Base-by-base conservation (phyloP, 441 rosid genomes). In the Populus trichocarpa region DNA sequence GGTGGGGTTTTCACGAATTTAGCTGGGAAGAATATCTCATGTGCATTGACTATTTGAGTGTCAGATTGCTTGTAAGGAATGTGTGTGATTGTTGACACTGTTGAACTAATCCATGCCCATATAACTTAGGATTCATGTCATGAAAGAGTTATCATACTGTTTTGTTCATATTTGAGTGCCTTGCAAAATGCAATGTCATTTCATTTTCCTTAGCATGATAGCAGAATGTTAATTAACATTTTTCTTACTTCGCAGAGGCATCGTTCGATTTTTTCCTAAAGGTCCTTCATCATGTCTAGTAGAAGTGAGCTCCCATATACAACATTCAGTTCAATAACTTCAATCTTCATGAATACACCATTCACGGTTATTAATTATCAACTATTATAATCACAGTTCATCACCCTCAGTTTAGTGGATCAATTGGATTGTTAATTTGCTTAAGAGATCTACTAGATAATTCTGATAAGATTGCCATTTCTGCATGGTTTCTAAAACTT, bases 211-310 rank as follows among this genome's bases (percentile, higher is more conserved):
- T 22, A 33, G 50, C 32, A 38, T 36, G 72, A 68, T 26, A 74
- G 57, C 35, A 25, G 74, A 78, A 70, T 23, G 53, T 63, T 85
- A 69, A 78, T 75, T 38, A 65, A 67, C 20, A 50, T 42, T 75
- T 79, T 77, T 82, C 46, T 84, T 50, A 18, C 77, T 40, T 81
- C 63, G 86, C 92, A 96, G 98, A 83, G 99, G 98, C 35, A 91
- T 91, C 77, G 97, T 92, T 80, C 90, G 98, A 33, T 96, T 96
- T 87, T 93, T 84, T 77, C 98, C 97, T 5, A 87, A 85, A 84
- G 96, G 97, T 67, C 87, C 94, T 23, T 82, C 90, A 61, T 89
- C 98, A 38, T 96, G 99, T 79, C 28, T 79, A 13, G 87, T 96
- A 72, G 98, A 96, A 85, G 99, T 92, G 77, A 88, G 95, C 46